These are phyloP conservation scores for Fusarium torreyae DNA, from an alignment of 2,329 filamentous ascomycete genomes.

Conservation along the genomic window DNA sequence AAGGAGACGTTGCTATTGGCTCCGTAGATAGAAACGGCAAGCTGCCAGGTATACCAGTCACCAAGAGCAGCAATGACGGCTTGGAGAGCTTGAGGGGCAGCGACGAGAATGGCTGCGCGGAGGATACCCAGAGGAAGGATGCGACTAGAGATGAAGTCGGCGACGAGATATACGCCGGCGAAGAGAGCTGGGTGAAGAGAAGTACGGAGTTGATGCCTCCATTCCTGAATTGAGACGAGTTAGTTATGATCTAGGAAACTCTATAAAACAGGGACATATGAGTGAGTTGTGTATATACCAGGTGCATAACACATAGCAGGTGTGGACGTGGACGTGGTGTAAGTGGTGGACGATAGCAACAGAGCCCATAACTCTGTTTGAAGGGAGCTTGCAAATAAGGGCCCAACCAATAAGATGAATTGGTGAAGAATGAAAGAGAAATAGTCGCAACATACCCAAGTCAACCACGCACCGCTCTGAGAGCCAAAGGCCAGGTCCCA, in stretches of 20 bases:
- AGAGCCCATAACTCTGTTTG: background rate
- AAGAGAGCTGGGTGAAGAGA: constrained; percentile 94
- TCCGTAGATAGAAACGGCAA: constrained; percentile 83
- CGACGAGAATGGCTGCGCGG: constrained; percentile 77
- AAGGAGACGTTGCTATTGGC: constrained; percentile 73
- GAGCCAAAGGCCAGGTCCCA: constrained; percentile 89
- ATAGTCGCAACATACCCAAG: constrained; percentile 78
- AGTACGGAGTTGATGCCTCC: constrained; percentile 87
- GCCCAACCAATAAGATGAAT: background rate
- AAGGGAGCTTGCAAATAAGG: background rate
- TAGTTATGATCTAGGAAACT: constrained; percentile 12
- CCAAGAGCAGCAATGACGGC: constrained; percentile 81
- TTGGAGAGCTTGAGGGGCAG: constrained; percentile 82
- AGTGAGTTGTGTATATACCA: background rate
- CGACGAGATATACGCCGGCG: constrained; percentile 77
- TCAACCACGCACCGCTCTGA: constrained; percentile 88
- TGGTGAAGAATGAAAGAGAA: background rate
- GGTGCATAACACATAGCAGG: no score
- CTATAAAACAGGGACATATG: background rate
- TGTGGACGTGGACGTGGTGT: constrained; percentile 18
- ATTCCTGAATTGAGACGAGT: constrained; percentile 77
- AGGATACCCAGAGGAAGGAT: constrained; percentile 68
- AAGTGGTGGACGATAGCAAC: constrained; percentile 16
- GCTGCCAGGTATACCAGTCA: constrained; percentile 90
- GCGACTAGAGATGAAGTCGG: constrained; percentile 68